Evolutionary conservation across 352 stramenopile genomes (phyloP), one percentile per base, ranked within the genome.

Genomic region (Aphanomyces stellatus): DNA sequence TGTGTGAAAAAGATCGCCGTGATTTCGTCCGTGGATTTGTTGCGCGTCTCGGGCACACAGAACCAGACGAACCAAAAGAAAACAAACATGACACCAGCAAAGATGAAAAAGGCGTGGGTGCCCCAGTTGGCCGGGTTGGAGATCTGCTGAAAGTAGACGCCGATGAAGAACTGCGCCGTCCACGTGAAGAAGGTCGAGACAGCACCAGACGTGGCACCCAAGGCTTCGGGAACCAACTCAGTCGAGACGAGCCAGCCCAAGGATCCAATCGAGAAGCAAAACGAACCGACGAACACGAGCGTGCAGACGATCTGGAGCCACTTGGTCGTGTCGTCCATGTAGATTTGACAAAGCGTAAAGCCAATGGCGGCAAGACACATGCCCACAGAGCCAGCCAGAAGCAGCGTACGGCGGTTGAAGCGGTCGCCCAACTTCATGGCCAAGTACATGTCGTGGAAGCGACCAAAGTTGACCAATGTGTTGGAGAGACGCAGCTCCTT

Each of bases 101-200:
- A 84, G 40, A 75, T 71, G 53, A 79, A 13, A 56, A 76, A 84
- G 11, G 65, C 66, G 33, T 77, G 53, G 41, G 75, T 51, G 4
- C 59, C 70, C 30, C 81, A 53, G 7, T 72, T 70, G n/a, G 37
- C 71, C 27, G 64, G 70, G 57, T 75, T 72, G 7, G 76, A 74
- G 19, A 91, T 31, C 41, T 46, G 22, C 25, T 81, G 82, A 63
- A 79, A 90, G 27, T 62, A 69, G n/a, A 88, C 62, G 5, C 82
- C 82, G 15, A 87, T 71, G n/a, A 76, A 22, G 7, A 90, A 65
- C 53, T 82, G 85, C 56, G 65, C 78, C 17, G 74, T 49, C 76
- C 76, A 89, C 63, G 81, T 89, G 49, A 72, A 69, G 43, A 77
- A 76, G 25, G 84, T 77, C 53, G 74, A 73, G 43, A 88, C 53